Evolutionary conservation across 306 rosid species (phyloP).

Genomic region (Pachyrhizus erosus): DNA sequence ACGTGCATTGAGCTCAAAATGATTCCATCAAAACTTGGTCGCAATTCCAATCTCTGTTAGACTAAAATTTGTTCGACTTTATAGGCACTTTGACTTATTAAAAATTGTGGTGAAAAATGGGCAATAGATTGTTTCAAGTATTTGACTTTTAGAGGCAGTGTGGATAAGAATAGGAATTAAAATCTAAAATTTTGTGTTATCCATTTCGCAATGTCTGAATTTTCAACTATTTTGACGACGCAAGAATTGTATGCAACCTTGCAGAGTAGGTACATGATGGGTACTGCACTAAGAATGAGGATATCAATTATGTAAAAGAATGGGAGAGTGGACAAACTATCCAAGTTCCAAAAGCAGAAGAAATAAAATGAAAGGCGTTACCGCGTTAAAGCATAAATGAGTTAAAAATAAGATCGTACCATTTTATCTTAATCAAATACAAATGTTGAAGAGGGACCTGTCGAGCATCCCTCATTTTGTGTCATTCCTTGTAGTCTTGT

Average conservation of each 20-base stretch:
- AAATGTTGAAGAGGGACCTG: neutral
- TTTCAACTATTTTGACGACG: slow-evolving; percentile 16
- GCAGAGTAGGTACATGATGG: neutral
- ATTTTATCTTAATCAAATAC: neutral
- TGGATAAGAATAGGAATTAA: slow-evolving; percentile 29
- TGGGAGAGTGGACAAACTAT: no score
- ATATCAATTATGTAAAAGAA: neutral
- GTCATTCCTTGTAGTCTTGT: neutral
- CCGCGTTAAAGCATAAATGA: no score
- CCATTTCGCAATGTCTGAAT: neutral
- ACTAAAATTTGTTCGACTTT: neutral
- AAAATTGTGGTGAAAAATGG: neutral
- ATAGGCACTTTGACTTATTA: neutral
- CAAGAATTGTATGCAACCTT: neutral
- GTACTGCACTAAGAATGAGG: neutral
- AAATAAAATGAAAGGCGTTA: neutral
- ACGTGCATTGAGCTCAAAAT: slow-evolving; percentile 18
- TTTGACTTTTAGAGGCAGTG: neutral
- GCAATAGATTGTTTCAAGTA: neutral
- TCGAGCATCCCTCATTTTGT: neutral
- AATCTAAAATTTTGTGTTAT: neutral
- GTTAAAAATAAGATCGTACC: neutral
- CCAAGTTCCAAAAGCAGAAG: neutral
- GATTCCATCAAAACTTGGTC: neutral
- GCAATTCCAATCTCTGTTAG: neutral